phyloP scores from a whole-genome alignment of 106 monocot species.

The Acorus gramineus region DNA sequence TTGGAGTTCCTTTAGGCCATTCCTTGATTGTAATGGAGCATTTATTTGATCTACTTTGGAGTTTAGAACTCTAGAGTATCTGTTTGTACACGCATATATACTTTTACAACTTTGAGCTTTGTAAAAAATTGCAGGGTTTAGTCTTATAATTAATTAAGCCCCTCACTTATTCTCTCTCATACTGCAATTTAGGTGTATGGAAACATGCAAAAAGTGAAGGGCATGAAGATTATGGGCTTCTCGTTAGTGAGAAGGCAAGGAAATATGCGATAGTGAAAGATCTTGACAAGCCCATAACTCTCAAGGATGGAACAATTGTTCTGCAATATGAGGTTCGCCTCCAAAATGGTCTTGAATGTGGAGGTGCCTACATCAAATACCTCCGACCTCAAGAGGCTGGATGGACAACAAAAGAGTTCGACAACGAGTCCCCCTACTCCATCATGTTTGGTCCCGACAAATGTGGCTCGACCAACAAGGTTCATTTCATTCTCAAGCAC shows the following conservation, averaged over 20 bases:
- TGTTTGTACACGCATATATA: too few species aligned
- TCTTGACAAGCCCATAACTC: constrained; percentile 35
- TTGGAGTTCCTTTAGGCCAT: too few species aligned
- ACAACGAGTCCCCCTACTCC: constrained; percentile 69
- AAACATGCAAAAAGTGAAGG: constrained; percentile 80
- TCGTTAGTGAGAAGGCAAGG: constrained; percentile 66
- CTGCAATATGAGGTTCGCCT: constrained; percentile 72
- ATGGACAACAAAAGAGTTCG: constrained; percentile 66
- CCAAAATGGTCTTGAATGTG: constrained; percentile 86
- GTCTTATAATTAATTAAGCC: too few species aligned
- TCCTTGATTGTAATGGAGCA: too few species aligned
- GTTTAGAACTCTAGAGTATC: too few species aligned
- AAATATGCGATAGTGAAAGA: constrained; percentile 76
- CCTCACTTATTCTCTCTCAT: too few species aligned
- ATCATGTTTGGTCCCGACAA: constrained; percentile 93
- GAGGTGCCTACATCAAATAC: constrained; percentile 77
- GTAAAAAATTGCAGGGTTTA: too few species aligned
- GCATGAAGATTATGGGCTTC: constrained; percentile 76
- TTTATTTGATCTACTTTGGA: too few species aligned
- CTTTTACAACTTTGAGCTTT: too few species aligned
- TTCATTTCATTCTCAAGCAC: constrained; percentile 71
- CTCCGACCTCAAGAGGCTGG: constrained; percentile 58
- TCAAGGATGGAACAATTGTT: constrained; percentile 49
- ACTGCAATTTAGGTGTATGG: constrained; percentile 44
- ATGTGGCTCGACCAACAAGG: constrained; percentile 64